Percentiles rank a stretch among this genome's conserved stretches.
Evolutionary conservation across 306 rosid species (phyloP).

Genomic region (Chamaecrista fasciculata): DNA sequence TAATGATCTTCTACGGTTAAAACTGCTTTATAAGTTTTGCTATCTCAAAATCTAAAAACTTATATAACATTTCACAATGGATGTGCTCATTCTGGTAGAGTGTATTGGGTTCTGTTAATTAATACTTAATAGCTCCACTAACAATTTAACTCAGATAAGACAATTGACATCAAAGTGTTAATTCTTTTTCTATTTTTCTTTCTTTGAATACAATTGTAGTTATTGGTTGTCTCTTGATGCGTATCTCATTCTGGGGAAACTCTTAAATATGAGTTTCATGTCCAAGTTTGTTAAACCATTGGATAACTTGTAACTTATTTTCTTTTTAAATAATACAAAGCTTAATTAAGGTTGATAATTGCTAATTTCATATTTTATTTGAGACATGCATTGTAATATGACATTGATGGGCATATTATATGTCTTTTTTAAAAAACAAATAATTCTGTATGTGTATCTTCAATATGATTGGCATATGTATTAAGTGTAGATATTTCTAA

Average conservation of each 20-base stretch:
- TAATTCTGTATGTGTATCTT: not conserved
- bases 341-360: not conserved
- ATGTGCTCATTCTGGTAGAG: not conserved
- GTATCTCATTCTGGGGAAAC: not conserved
- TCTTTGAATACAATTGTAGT: not conserved
- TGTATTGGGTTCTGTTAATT: not conserved
- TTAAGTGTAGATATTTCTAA: not conserved
- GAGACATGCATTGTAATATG: not conserved
- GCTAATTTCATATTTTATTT: not conserved
- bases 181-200: not conserved
- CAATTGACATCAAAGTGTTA: not conserved
- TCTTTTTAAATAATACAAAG: not conserved
- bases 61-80: not conserved
- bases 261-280: not conserved
- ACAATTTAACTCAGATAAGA: no score
- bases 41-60: not conserved
- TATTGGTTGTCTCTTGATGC: not conserved
- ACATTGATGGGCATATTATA: slow-evolving; percentile 4
- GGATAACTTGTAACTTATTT: not conserved
- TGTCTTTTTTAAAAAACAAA: not conserved
- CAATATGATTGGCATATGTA: slow-evolving; percentile 11
- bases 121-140: no score
- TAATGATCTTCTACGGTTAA: not conserved
- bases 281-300: not conserved
- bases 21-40: not conserved